Evolutionary conservation across 129 eudicot species (phyloP).

Genomic region (Ambrosia artemisiifolia): DNA sequence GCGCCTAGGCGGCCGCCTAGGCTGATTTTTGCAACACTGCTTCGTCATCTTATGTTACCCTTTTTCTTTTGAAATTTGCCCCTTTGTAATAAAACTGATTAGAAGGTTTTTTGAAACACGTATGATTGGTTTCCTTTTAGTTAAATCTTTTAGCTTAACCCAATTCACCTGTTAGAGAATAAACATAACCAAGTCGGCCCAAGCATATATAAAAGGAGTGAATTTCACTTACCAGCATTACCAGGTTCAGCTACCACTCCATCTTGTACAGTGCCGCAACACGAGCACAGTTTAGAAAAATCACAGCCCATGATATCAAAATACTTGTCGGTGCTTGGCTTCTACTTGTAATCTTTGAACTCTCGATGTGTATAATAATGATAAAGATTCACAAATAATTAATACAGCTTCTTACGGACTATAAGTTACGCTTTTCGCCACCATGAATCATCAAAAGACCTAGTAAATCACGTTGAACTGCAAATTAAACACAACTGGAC

Average conservation of each 20-base stretch:
- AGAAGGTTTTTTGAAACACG: too few species aligned
- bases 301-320: conserved; percentile 35
- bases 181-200: too few species aligned
- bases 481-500: conserved; percentile 1
- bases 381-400: conserved; percentile 1
- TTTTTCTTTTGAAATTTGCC: too few species aligned
- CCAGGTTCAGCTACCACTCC: conserved; percentile 21
- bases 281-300: conserved; percentile 30
- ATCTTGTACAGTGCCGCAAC: conserved; percentile 29
- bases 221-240: conserved; percentile 25
- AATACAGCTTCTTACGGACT: conserved; percentile 22
- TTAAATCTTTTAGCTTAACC: too few species aligned
- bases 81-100: too few species aligned
- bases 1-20: too few species aligned
- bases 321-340: background rate
- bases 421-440: background rate
- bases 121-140: too few species aligned
- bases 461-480: background rate
- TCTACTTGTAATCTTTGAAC: conserved; percentile 16
- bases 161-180: too few species aligned
- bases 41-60: too few species aligned
- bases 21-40: too few species aligned
- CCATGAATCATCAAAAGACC: conserved; percentile 23
- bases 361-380: background rate
- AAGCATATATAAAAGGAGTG: too few species aligned